Evolutionary conservation across 169 alveolate genomes (phyloP).

Genomic region (Plasmodium chabaudi): DNA sequence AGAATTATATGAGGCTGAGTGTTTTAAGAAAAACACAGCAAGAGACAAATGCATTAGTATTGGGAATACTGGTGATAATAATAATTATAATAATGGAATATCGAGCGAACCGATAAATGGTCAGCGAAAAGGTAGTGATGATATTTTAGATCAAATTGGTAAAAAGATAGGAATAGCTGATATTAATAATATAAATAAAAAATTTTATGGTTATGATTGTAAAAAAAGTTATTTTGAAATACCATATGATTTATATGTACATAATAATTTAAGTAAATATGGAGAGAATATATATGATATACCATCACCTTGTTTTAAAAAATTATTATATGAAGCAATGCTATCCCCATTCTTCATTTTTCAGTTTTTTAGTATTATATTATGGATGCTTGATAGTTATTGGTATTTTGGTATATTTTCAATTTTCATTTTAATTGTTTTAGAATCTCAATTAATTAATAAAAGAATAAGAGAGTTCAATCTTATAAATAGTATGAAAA

Average conservation of each 20-base stretch:
- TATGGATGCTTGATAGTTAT: slow-evolving; percentile 98
- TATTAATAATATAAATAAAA: background rate
- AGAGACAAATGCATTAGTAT: background rate
- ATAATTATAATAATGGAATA: background rate
- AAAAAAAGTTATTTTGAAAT: slow-evolving; percentile 54
- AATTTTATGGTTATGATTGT: slow-evolving; percentile 8
- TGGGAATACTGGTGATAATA: background rate
- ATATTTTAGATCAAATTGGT: background rate
- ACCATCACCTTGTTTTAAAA: slow-evolving; percentile 93
- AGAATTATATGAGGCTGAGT: slow-evolving; percentile 12
- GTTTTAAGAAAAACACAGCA: too few species aligned
- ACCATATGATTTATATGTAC: slow-evolving; percentile 68
- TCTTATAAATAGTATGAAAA: slow-evolving; percentile 90
- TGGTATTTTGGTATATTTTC: slow-evolving; percentile 95
- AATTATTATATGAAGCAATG: slow-evolving; percentile 93
- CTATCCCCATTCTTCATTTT: slow-evolving; percentile 97
- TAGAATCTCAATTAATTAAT: slow-evolving; percentile 89
- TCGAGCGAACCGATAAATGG: background rate
- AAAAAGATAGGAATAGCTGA: background rate
- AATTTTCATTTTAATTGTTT: slow-evolving; percentile 88
- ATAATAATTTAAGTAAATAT: slow-evolving; percentile 80
- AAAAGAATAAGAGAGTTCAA: slow-evolving; percentile 87
- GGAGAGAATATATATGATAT: slow-evolving; percentile 94
- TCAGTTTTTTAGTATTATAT: slow-evolving; percentile 94
- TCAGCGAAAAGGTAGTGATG: background rate